A percentile compares a stretch with the other conserved stretches of the same genome.
These are phyloP conservation scores for Cupressus sempervirens DNA, from an alignment of 75 land plant genomes.

Conservation along the genomic window DNA sequence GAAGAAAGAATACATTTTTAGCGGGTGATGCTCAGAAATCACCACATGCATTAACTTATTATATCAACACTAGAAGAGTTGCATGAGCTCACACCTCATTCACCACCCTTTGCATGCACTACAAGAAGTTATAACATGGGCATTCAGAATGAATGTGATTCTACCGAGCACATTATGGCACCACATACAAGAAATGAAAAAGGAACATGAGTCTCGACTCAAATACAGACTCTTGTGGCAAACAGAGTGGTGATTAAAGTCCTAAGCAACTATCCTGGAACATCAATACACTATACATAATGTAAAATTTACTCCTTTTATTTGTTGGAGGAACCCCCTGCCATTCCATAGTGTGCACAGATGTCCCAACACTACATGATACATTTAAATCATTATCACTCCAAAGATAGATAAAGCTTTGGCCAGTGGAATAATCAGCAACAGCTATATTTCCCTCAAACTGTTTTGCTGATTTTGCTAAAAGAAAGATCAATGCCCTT, in stretches of 20 bases:
- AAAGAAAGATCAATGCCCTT: not conserved
- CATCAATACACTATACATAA: too few relatives aligned
- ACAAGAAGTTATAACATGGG: too few relatives aligned
- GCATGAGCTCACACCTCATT: too few relatives aligned
- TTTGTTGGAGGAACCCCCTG: not conserved
- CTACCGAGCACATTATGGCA: not conserved
- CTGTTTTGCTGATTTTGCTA: not conserved
- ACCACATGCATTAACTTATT: too few relatives aligned
- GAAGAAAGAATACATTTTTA: not conserved
- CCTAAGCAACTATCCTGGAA: too few relatives aligned
- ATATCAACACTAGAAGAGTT: too few relatives aligned
- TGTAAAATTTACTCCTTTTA: too few relatives aligned
- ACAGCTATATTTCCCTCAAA: not conserved
- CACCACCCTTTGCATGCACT: too few relatives aligned
- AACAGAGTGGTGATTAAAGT: too few relatives aligned
- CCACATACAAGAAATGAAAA: not conserved
- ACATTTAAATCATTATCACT: not conserved
- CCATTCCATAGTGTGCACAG: not conserved
- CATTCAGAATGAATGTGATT: too few relatives aligned
- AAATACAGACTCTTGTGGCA: too few relatives aligned
- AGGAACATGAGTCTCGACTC: too few relatives aligned
- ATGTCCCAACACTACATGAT: not conserved
- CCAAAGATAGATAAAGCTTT: not conserved
- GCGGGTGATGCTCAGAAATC: not conserved
- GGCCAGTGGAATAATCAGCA: not conserved